Conservation (phyloP, 495 filamentous ascomycete species). For the Geopyxis carbonaria region DNA sequence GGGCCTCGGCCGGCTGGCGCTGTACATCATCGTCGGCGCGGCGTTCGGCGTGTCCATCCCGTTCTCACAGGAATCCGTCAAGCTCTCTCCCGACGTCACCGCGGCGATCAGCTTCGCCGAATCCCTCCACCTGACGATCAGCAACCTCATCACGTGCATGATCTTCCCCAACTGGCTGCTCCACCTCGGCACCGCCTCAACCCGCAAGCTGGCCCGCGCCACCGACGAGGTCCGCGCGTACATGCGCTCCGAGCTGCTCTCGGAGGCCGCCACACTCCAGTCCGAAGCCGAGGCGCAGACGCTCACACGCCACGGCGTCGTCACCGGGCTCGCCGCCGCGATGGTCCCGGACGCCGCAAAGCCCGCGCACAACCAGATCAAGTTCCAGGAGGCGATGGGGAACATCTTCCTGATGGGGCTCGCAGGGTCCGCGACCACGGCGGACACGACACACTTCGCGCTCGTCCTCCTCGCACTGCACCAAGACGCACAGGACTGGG, state of each 20-base stretch:
- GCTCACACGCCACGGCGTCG: constrained; percentile 29
- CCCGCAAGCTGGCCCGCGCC: constrained; percentile 38
- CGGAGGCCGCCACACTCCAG: constrained; percentile 1
- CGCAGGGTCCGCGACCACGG: constrained; percentile 37
- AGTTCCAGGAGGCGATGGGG: constrained; percentile 29
- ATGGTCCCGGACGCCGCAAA: no score
- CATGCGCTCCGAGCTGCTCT: constrained; percentile 42
- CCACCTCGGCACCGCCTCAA: no score
- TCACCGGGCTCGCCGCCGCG: constrained; percentile 2
- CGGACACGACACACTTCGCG: constrained; percentile 27
- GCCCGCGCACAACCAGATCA: constrained; percentile 17
- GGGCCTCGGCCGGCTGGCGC: constrained; percentile 1
- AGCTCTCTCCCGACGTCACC: constrained; percentile 28
- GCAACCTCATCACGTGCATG: constrained; percentile 39
- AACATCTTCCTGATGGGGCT: constrained; percentile 34
- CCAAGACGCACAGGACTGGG: constrained; percentile 29
- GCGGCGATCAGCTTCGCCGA: constrained; percentile 41
- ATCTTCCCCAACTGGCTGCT: constrained; percentile 34
- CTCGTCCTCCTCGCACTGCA: constrained; percentile 30
- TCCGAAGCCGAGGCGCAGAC: constrained; percentile 3
- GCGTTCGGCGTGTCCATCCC: constrained; percentile 5
- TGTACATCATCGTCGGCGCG: constrained; percentile 5
- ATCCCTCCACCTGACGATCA: constrained; percentile 35
- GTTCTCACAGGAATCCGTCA: constrained; percentile 28
- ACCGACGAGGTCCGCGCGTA: constrained; percentile 38